A percentile compares a stretch with the other conserved stretches of the same genome.
phyloP scores from a whole-genome alignment of 768 basidiomycete species.

The Melanogaster broomeanus region DNA sequence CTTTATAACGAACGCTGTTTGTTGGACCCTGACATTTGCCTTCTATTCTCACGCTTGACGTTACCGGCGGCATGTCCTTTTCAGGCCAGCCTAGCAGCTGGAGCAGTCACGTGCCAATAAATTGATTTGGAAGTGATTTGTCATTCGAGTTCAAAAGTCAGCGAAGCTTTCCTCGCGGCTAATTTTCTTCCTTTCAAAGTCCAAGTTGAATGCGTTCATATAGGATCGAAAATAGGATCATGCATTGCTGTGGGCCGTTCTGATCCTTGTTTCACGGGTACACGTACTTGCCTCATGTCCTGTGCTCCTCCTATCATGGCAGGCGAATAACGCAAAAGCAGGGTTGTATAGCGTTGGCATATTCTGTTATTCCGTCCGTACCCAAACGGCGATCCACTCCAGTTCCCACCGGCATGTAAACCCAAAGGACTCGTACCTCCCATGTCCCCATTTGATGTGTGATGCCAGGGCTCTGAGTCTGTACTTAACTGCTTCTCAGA shows the following conservation, averaged over 20 bases:
- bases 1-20: slow-evolving; percentile 37
- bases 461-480: no score
- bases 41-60: slow-evolving; percentile 38
- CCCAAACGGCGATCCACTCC: background rate
- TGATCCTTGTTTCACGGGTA: no score
- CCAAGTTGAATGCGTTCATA: no score
- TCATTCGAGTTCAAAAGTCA: slow-evolving; percentile 13
- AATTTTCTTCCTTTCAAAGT: background rate
- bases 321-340: no score
- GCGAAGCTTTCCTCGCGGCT: slow-evolving; percentile 18
- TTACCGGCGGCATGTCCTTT: slow-evolving; percentile 36
- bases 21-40: slow-evolving; percentile 34
- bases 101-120: slow-evolving; percentile 30
- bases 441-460: background rate
- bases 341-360: no score
- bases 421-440: background rate
- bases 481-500: background rate
- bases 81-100: slow-evolving; percentile 18
- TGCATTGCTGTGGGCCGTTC: no score
- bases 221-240: no score
- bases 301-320: no score
- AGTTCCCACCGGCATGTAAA: background rate
- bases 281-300: no score
- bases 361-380: background rate
- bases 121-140: slow-evolving; percentile 21